A percentile compares a stretch with the other conserved stretches of the same genome.
Conservation (phyloP, 2,329 filamentous ascomycete species). For the Aureobasidium sp. region DNA sequence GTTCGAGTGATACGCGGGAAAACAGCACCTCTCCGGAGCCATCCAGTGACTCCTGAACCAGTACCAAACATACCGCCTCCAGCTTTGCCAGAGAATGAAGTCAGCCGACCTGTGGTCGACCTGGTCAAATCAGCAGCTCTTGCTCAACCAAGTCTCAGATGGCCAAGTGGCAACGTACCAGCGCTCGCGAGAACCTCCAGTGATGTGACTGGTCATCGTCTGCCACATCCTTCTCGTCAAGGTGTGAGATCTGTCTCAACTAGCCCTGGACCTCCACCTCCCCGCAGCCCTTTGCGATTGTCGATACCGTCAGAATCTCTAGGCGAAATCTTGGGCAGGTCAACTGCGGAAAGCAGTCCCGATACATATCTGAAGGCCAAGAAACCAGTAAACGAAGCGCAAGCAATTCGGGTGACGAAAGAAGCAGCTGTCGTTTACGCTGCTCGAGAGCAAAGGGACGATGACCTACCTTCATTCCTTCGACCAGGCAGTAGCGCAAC, state of each 20-base stretch:
- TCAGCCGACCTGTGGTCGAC: background rate
- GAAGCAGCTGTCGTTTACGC: conserved; percentile 5
- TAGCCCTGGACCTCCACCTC: conserved; percentile 29
- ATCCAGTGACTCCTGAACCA: conserved; percentile 7
- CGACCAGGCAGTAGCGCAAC: conserved; percentile 5
- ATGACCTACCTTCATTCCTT: conserved; percentile 1
- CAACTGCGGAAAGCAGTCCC: background rate
- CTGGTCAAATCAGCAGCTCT: background rate
- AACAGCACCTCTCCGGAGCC: conserved; percentile 14
- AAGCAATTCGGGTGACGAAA: conserved; percentile 7
- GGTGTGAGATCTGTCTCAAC: conserved; percentile 23
- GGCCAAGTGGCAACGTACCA: conserved; percentile 26
- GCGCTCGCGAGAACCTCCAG: conserved; percentile 27
- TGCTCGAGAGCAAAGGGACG: conserved; percentile 1
- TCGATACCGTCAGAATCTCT: conserved; percentile 14
- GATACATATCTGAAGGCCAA: background rate
- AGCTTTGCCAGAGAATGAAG: background rate
- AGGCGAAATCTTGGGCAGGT: conserved; percentile 2
- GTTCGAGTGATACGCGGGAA: conserved; percentile 5
- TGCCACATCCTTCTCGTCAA: background rate
- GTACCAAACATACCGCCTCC: conserved; percentile 24
- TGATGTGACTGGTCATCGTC: conserved; percentile 24
- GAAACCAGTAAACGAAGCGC: background rate
- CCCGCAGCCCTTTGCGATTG: conserved; percentile 26
- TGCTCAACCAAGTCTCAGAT: conserved; percentile 19